These are phyloP conservation scores for Cruciata laevipes DNA, from an alignment of 257 asterid species.

Conservation along the genomic window DNA sequence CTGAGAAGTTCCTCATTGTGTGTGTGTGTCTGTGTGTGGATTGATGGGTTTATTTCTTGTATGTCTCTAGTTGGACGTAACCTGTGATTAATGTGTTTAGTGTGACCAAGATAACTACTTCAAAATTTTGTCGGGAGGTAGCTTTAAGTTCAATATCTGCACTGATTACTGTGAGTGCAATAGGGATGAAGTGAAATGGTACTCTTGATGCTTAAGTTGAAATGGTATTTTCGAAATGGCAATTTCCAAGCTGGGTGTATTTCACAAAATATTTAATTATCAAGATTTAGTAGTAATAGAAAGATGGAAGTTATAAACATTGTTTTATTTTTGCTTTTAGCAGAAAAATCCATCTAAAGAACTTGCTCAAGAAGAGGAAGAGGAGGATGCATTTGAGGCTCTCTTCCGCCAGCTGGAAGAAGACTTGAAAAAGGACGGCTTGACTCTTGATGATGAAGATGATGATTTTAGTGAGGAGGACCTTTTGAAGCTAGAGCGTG, in stretches of 20 bases:
- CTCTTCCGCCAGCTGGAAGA: conserved; percentile 80
- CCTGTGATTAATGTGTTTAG: not conserved
- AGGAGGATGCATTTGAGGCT: conserved; percentile 92
- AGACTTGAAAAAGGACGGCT: conserved; percentile 72
- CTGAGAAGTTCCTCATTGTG: not conserved
- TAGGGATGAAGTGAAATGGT: not conserved
- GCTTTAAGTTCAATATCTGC: not conserved
- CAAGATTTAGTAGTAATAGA: not conserved
- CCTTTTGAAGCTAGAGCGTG: conserved; percentile 66
- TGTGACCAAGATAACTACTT: not conserved
- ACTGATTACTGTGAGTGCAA: not conserved
- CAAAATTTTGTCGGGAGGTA: not conserved
- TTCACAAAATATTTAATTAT: not conserved
- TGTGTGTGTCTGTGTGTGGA: not conserved
- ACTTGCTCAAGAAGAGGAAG: conserved; percentile 40
- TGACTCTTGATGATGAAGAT: conserved; percentile 36
- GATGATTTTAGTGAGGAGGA: conserved; percentile 77
- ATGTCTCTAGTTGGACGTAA: not conserved
- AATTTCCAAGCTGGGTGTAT: not conserved
- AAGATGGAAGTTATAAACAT: not conserved
- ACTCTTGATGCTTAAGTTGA: not conserved
- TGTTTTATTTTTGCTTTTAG: conserved; percentile 16
- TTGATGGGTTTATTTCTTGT: not conserved
- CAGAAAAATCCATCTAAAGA: conserved; percentile 32
- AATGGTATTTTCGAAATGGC: not conserved